Base-by-base conservation (phyloP, 1,284 basidiomycete species). In the Apiotrichum mycotoxinovorans region DNA sequence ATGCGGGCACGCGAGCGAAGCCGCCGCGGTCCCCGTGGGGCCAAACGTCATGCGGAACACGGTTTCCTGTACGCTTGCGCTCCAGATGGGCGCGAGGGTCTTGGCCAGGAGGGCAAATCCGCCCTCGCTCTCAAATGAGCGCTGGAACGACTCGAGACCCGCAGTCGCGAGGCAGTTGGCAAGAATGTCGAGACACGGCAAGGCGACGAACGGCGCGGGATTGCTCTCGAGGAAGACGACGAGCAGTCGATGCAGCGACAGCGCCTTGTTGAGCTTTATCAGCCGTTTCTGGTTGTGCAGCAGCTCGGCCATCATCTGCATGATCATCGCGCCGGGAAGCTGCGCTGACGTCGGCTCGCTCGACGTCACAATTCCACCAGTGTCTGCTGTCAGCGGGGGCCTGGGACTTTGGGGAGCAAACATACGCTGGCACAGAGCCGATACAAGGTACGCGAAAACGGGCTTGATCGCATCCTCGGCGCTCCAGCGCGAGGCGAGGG, bases 401-500 rank as follows among this genome's bases (percentile, higher is more conserved):
- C n/a, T 42, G 12, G 2, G 3, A 2, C 9, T 33, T 8, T 23
- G 30, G 12, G 30, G 12, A 7, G 7, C n/a, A 18, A 7, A 56
- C 54, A 57, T 59, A 87, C 88, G 81, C 70, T 84, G 84, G 64
- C 87, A 85, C n/a, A 93, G 75, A 66, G 88, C 87, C 0, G 89
- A 87, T 17, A 90, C 89, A 12, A 95, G 77, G 69, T 89, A 96
- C 0, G 90, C 87, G 4, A 92, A 85, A 1, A 93, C 76, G 0
- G 90, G 89, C 68, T 92, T 93, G 66, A 95, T 88, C 0, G 83
- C 66, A 50, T 77, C 74, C 55, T 75, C 72, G 1, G 71, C 65
- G 42, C 70, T 73, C 74, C 74, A 78, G 38, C 75, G 62, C 2
- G 65, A 63, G 5, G 63, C 57, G 10, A 76, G 59, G 2, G 66